Percentiles rank a stretch among this genome's conserved stretches.
Evolutionary conservation across 768 basidiomycete genomes (phyloP).

Genomic region (Kwoniella dejecticola): DNA sequence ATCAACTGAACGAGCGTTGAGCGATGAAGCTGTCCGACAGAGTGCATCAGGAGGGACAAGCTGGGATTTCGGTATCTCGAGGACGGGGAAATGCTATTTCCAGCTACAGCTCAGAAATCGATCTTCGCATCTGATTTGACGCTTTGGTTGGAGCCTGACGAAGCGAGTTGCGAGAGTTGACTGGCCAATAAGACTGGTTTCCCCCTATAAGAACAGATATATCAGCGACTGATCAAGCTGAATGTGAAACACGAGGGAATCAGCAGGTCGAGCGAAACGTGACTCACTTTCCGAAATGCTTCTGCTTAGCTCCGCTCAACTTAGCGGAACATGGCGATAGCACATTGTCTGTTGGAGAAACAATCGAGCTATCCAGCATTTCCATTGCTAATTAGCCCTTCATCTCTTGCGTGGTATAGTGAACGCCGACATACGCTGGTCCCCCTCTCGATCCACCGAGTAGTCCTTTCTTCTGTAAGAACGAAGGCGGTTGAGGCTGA

Average conservation of each 20-base stretch:
- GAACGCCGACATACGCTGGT: constrained; percentile 27
- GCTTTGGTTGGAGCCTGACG: constrained; percentile 23
- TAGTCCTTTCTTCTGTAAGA: constrained; percentile 47
- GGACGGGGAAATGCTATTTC: not conserved
- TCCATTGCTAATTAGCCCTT: not conserved
- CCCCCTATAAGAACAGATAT: constrained; percentile 19
- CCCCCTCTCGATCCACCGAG: constrained; percentile 35
- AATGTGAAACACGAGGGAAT: not conserved
- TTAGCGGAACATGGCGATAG: constrained; percentile 57
- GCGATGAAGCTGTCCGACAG: too few relatives aligned
- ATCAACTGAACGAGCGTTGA: too few relatives aligned
- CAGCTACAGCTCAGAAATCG: constrained; percentile 32
- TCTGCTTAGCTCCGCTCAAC: constrained; percentile 54
- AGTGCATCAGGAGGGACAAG: too few relatives aligned
- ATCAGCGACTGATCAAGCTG: not conserved
- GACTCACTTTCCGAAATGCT: constrained; percentile 56
- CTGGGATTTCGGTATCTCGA: too few relatives aligned
- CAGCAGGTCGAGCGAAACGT: too few relatives aligned
- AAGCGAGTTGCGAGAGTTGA: constrained; percentile 44
- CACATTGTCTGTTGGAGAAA: constrained; percentile 56
- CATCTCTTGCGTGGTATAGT: not conserved
- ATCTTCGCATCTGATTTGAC: constrained; percentile 36
- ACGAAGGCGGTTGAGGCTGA: constrained; percentile 28
- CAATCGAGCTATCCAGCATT: constrained; percentile 49
- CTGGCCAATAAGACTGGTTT: constrained; percentile 39